Base-by-base conservation (phyloP, 2,329 filamentous ascomycete genomes). In the Microdochium bolleyi region DNA sequence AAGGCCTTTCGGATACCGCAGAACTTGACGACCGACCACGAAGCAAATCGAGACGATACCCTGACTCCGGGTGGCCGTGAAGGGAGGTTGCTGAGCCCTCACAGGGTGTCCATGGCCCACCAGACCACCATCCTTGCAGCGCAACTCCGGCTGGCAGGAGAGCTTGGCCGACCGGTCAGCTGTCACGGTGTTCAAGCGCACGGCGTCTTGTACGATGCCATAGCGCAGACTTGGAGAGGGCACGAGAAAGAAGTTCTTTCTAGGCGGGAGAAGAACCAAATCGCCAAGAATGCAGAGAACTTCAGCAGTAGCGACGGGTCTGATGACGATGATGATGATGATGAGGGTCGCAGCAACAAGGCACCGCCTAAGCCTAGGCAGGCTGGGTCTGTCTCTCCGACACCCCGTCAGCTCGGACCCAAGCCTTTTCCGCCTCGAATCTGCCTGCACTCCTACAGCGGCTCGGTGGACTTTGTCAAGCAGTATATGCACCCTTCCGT, bases 381-480 rank as follows among this genome's bases (percentile, higher is more conserved):
- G 14, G 62, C 5, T 54, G n/a, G n/a, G n/a, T n/a, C n/a, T n/a
- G n/a, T n/a, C n/a, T n/a, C n/a, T n/a, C n/a, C n/a, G n/a, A n/a
- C n/a, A n/a, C n/a, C n/a, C n/a, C 64, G 9, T 46, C 58, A 49
- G 55, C 54, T 10, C 10, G 60, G 58, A 21, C 60, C 74, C 1
- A 83, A 78, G 55, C 85, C 88, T 0, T 97, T 87, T 60, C 92
- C 94, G 3, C 91, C 92, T 1, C 77, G 92, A 9, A 86, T 97
- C 64, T 99, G 94, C 64, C 81, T 99, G 54, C 94, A 99, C 69
- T 96, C 92, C 0, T 99, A 91, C 69, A 95, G 88, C 49, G 92
- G 90, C 0, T 80, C 86, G 5, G 75, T 82, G 11, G 85, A 94
- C 53, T 79, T 85, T 30, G 71, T 96, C 37, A 85, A 80, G 58